Base-by-base conservation (phyloP, 805 yeast species). In the Yamadazyma akitaensis region DNA sequence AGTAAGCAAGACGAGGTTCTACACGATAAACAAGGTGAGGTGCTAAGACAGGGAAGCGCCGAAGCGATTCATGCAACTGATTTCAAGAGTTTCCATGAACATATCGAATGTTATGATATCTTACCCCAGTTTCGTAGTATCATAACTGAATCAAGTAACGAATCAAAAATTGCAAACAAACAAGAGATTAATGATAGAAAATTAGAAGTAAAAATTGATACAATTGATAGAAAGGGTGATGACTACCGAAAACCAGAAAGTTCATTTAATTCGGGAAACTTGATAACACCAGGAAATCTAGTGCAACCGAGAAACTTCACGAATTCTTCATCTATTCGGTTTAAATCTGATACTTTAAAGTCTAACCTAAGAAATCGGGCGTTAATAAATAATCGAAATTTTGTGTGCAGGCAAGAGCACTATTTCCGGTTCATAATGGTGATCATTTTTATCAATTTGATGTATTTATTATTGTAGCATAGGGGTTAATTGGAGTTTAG, bases 51-150 rank as follows among this genome's bases (percentile, higher is more conserved):
- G 12, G 32, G 9, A 4, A 28, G 4, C 5, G n/a, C 10, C 5
- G 9, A 4, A 28, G 32, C 32, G 32, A 13, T 11, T 28, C 3
- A 13, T 13, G 10, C 32, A 3, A 28, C 5, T 9, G 32, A 21
- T 7, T 21, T 21, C 7, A 21, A 21, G 7, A 7, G 24, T 21
- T 21, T 21, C 7, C 4, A 21, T 21, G 24, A 21, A 21, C 24
- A 21, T 21, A 21, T 21, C 7, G 24, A 21, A 21, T 21, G 24
- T 21, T 44, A 32, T 21, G 47, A 44, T 24, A 32, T 44, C 17
- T 30, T 44, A 17, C 47, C 47, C 13, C 41, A 44, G 36, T 44
- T 44, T 26, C 35, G 26, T 18, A 42, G 38, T 17, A 39, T 44
- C 28, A 31, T 43, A 35, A 18, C 24, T 21, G 24, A 21, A 5